Evolutionary conservation across 305 asterid genomes (phyloP).

Genomic region (Solanum hybrid): DNA sequence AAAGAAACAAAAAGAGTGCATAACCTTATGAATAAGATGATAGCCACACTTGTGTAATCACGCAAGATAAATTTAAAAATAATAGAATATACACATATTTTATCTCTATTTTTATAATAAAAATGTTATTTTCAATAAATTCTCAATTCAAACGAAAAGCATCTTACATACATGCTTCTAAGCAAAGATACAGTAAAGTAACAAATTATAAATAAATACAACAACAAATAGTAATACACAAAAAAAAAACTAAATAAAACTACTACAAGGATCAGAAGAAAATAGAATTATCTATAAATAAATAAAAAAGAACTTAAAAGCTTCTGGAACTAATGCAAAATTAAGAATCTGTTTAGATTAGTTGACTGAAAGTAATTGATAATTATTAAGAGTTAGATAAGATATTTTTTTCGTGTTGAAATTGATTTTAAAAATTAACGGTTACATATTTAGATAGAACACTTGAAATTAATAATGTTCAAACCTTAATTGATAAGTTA

Average conservation of each 20-base stretch:
- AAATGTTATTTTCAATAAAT: neutral
- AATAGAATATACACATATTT: neutral
- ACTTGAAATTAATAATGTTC: neutral
- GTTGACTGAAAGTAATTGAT: neutral
- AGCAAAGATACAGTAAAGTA: neutral
- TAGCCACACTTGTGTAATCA: neutral
- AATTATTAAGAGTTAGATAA: neutral
- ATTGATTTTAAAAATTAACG: neutral
- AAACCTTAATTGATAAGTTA: too few relatives aligned
- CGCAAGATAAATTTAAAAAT: neutral
- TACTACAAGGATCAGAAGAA: neutral
- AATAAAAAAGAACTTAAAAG: neutral
- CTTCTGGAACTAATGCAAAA: neutral
- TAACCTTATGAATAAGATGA: neutral
- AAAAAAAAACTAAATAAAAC: too few relatives aligned
- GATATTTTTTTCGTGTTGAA: neutral
- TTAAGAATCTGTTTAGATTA: neutral
- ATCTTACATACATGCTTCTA: neutral
- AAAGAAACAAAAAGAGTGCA: neutral
- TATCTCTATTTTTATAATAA: neutral
- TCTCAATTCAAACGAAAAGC: neutral
- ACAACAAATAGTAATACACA: neutral
- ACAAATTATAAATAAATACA: too few relatives aligned
- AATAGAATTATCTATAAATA: neutral
- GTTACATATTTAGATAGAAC: neutral